Base-by-base conservation (phyloP, 2,329 filamentous ascomycete genomes). In the Aspergillus awamori region DNA sequence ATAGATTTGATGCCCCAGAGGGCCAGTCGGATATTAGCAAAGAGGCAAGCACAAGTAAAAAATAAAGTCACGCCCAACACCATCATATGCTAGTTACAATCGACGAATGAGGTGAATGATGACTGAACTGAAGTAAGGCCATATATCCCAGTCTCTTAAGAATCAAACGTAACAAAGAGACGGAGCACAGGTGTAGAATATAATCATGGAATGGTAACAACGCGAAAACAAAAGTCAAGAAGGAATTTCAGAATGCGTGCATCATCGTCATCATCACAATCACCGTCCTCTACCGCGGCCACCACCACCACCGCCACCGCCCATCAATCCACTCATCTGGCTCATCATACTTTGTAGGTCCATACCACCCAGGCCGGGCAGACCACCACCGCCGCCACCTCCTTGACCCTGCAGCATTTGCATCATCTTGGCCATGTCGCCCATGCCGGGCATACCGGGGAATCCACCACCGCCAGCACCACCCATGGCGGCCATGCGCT, bases 401-500 rank as follows among this genome's bases (percentile, higher is more conserved):
- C 87, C 88, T 17, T 88, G 88, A 4, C 89, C 90, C 54, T 96
- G 84, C 87, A 96, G 92, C 84, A 93, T 93, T 87, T 97, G 96
- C 68, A 97, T 85, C 90, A 96, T 96, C 83, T 95, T 94, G 86
- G 96, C 94, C 79, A 98, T 84, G 60, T 88, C 88, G 33, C 87
- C 87, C 85, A 97, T 90, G 70, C 96, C 92, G 0, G 76, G 74
- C 84, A 97, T 90, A 69, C 96, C 92, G 0, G 74, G 73, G 68
- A 84, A 67, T 41, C 73, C 83, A 13, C 80, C 89, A 6, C 82
- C 89, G 2, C 81, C 85, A 1, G 81, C 87, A 36, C 91, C 92
- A 36, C 94, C 95, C 92, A 98, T 96, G 68, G 90, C 92, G 74
- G 93, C 91, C 80, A 99, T 82, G 11, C 93, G 85, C 81, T 97